Evolutionary conservation across 1,284 basidiomycete species (phyloP), one percentile per base, ranked within the genome.

Genomic region (Papiliotrema nemorosa): DNA sequence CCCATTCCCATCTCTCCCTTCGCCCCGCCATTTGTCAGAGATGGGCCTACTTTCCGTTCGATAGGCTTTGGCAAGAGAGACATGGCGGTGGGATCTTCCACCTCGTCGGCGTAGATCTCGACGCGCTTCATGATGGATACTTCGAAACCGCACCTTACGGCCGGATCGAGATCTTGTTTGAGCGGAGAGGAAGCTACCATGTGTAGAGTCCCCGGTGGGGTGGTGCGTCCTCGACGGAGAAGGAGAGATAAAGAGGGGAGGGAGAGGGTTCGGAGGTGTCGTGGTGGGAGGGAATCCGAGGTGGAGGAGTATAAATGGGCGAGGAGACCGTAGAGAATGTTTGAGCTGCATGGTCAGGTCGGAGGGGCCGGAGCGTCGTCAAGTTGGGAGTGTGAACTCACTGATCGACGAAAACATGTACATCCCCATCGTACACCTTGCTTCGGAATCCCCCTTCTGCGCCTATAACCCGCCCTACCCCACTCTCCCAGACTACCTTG

Each of bases 391-490:
- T 25, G 41, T 47, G 16, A 29, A 73, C 81, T 63, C 62, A 90
- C 87, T 91, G 87, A 70, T 92, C 89, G 55, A 92, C 80, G 71
- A 90, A 91, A 59, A 91, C 81, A 73, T 92, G 88, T 39, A 87
- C 80, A 61, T 86, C 84, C 36, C 77, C 77, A 24, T 76, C 62
- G 34, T 78, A 76, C n/a, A 69, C 68, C 21, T 51, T 51, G 12
- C 54, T 62, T 24, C 59, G 53, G 29, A 56, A 63, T 20, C 63
- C 62, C 14, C 51, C 53, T 31, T 50, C 54, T 14, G 34, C 59
- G 13, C 54, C 54, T 20, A 52, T 41, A 45, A 69, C 53, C 29
- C 50, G 51, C n/a, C 65, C 67, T 1, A 69, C 59, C 1, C 69
- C 67, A 14, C 61, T 54, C 25, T 60, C 49, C 69, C 69, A 72